Conservation (phyloP, 2,329 filamentous ascomycete species). For the Boeremia exigua region DNA sequence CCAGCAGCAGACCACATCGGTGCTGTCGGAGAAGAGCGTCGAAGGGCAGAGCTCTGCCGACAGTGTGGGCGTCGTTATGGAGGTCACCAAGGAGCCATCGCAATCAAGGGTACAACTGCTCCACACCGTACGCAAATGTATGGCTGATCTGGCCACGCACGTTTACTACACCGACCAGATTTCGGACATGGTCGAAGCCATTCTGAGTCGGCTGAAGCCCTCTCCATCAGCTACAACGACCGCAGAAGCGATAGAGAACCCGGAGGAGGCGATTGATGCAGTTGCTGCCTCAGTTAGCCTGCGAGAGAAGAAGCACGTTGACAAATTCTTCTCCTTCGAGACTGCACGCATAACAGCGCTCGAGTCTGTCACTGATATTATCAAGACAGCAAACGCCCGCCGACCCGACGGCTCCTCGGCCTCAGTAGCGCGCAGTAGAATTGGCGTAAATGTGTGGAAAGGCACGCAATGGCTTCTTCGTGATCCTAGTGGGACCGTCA, state of each 20-base stretch:
- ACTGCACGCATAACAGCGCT: conserved; percentile 70
- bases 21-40: conserved; percentile 30
- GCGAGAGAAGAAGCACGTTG: conserved; percentile 59
- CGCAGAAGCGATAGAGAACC: conserved; percentile 59
- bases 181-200: conserved; percentile 86
- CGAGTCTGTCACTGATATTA: conserved; percentile 79
- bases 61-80: conserved; percentile 43
- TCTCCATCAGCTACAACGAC: conserved; percentile 52
- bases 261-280: conserved; percentile 55
- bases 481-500: conserved; percentile 77
- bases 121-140: conserved; percentile 75
- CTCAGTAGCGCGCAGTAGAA: conserved; percentile 73
- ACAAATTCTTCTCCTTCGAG: conserved; percentile 68
- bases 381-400: conserved; percentile 74
- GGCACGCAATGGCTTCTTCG: conserved; percentile 93
- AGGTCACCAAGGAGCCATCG: conserved; percentile 57
- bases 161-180: conserved; percentile 98
- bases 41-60: conserved; percentile 25
- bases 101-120: conserved; percentile 68
- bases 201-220: conserved; percentile 80
- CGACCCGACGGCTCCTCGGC: conserved; percentile 50
- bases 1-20: conserved; percentile 45
- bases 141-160: conserved; percentile 90
- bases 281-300: conserved; percentile 57
- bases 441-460: conserved; percentile 88